Evolutionary conservation across 2,329 filamentous ascomycete species (phyloP).

Genomic region (Fusarium nematophilum): DNA sequence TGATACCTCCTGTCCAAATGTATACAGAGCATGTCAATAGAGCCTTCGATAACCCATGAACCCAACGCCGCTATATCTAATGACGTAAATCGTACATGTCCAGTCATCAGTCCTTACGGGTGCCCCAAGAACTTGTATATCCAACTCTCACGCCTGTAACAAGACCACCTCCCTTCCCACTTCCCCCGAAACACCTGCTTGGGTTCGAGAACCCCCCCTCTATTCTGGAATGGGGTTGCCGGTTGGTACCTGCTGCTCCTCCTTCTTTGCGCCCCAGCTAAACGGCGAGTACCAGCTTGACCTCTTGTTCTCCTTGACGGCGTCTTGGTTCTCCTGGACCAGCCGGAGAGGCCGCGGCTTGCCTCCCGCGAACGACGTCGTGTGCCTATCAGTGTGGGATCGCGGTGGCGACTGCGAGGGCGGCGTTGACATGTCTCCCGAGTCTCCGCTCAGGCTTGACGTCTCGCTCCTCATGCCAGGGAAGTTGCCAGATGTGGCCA

Average conservation of each 20-base stretch:
- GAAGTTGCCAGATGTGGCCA: slow-evolving; percentile 70
- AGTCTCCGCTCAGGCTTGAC: slow-evolving; percentile 75
- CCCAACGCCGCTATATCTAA: slow-evolving; percentile 47
- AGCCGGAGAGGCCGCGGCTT: slow-evolving; percentile 88
- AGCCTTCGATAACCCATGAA: slow-evolving; percentile 46
- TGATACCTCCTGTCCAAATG: slow-evolving; percentile 31
- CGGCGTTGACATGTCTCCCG: slow-evolving; percentile 62
- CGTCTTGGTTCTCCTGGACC: slow-evolving; percentile 79
- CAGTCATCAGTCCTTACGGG: slow-evolving; percentile 40
- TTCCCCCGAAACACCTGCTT: slow-evolving; percentile 9
- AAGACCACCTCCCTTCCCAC: slow-evolving; percentile 24
- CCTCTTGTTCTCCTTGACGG: slow-evolving; percentile 66
- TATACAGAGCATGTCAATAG: slow-evolving; percentile 39
- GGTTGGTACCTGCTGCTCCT: slow-evolving; percentile 52
- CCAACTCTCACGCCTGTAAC: slow-evolving; percentile 39
- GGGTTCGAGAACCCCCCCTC: slow-evolving; percentile 5
- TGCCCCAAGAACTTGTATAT: slow-evolving; percentile 41
- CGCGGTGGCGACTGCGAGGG: slow-evolving; percentile 66
- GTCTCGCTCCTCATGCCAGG: slow-evolving; percentile 76
- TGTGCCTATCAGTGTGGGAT: slow-evolving; percentile 64
- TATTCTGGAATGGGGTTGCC: slow-evolving; percentile 51
- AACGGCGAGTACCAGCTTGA: slow-evolving; percentile 73
- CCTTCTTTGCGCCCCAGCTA: slow-evolving; percentile 62
- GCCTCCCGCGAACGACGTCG: slow-evolving; percentile 67
- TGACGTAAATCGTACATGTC: slow-evolving; percentile 47